Evolutionary conservation across 1,284 basidiomycete genomes (phyloP), one percentile per base, ranked within the genome.

Genomic region (Malassezia obtusa): DNA sequence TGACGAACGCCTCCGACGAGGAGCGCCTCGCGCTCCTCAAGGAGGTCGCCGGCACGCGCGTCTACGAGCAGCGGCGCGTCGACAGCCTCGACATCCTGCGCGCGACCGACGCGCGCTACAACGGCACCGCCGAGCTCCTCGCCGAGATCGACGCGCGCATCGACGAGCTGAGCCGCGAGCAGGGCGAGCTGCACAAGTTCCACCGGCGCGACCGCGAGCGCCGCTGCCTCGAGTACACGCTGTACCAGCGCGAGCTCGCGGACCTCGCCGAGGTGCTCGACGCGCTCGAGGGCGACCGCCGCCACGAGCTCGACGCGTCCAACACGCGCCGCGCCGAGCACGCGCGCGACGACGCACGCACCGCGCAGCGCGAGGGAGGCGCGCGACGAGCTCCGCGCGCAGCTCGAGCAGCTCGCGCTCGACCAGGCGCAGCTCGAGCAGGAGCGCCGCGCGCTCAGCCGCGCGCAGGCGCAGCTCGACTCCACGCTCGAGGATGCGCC

Each of bases 1-100:
- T 99, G 15, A 98, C 94, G 6, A 98, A 98, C 63, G 91, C 92
- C 33, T 94, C 94, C 75, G 94, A 99, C 68, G 83, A 85, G 58
- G 92, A 99, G 74, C 83, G 94, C 1, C 80, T 99, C 4, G 84
- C 87, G 0, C 80, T 98, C 15, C 79, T 99, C 45, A 98, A 99
- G 71, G 94, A 99, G 75, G 92, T 99, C 0, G 94, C 94, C 0
- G 94, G 94, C 1, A 98, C 94, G 0, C 89, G 94, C 66, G 90
- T 98, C 1, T 99, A 99, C 74, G 94, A 98, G 75, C 86, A 94
- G 69, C 84, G 92, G 46, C 82, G 94, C 12, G 68, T 86, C 1
- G 92, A 98, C 73, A 92, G 89, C 11, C 79, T 92, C 26, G 85
- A 87, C 50, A 92, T 98, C 74, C 94, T 98, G 86, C 82, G 88